Evolutionary conservation across 192 early-diverging fungal species (phyloP).

Genomic region (Rhizophagus clarus): DNA sequence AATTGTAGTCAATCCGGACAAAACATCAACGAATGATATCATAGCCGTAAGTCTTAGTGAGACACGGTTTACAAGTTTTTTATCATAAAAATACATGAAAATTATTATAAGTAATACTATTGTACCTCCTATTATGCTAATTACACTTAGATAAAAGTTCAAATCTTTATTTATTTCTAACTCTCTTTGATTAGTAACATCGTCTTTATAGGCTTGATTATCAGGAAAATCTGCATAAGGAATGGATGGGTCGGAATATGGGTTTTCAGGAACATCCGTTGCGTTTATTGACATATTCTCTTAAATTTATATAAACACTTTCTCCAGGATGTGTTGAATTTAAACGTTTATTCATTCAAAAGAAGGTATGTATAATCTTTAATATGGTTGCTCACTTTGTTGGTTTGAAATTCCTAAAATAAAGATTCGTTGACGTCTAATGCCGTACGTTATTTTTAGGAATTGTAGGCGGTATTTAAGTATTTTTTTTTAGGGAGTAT

Average conservation of each 20-base stretch:
- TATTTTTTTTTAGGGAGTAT: background rate
- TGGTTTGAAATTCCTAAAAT: background rate
- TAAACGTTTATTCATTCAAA: background rate
- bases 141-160: background rate
- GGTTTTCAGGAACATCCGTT: background rate
- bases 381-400: background rate
- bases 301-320: background rate
- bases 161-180: background rate
- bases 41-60: conserved; percentile 8
- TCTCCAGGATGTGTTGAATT: too few relatives aligned
- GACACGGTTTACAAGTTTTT: conserved; percentile 12
- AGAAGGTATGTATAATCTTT: background rate
- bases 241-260: background rate
- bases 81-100: conserved; percentile 18
- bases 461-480: background rate
- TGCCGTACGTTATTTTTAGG: background rate
- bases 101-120: conserved; percentile 22
- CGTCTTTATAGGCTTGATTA: background rate
- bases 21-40: conserved; percentile 25
- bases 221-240: background rate
- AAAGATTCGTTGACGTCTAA: background rate
- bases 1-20: background rate
- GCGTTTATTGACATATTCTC: background rate
- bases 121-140: conserved; percentile 9
- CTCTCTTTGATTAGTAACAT: background rate